Conservation (phyloP, 108 stramenopile species). For the Nitzschia inconspicua region DNA sequence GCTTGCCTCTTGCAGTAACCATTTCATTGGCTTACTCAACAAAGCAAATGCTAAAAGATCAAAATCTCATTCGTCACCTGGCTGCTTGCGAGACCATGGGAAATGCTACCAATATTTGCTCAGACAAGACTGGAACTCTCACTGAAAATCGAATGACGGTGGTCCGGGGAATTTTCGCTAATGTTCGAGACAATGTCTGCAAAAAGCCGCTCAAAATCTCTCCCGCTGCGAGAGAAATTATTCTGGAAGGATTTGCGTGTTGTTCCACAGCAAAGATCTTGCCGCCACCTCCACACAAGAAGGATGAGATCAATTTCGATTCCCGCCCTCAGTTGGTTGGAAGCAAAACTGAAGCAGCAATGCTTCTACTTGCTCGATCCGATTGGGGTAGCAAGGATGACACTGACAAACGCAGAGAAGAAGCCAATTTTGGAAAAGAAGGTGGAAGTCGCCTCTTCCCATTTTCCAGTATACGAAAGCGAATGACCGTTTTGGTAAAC, state of each 20-base stretch:
- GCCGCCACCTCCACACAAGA: slow-evolving; percentile 18
- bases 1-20: slow-evolving; percentile 92
- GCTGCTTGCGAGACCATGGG: slow-evolving; percentile 97
- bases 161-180: slow-evolving; percentile 61
- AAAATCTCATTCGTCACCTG: slow-evolving; percentile 91
- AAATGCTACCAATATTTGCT: slow-evolving; percentile 95
- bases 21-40: slow-evolving; percentile 88
- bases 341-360: slow-evolving; percentile 74
- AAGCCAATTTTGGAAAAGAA: slow-evolving; percentile 52
- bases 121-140: slow-evolving; percentile 90
- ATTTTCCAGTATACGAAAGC: slow-evolving; percentile 57
- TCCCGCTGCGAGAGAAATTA: slow-evolving; percentile 33
- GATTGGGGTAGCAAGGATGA: slow-evolving; percentile 46
- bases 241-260: slow-evolving; percentile 57
- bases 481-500: slow-evolving; percentile 67
- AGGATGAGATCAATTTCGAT: slow-evolving; percentile 32
- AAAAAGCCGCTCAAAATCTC: slow-evolving; percentile 26
- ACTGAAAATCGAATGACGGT: slow-evolving; percentile 90
- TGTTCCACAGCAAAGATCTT: slow-evolving; percentile 61
- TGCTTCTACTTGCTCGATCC: slow-evolving; percentile 51
- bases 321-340: slow-evolving; percentile 51
- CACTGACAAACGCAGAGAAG: slow-evolving; percentile 41
- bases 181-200: slow-evolving; percentile 37
- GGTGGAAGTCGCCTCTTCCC: slow-evolving; percentile 66
- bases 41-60: slow-evolving; percentile 87